Conservation (phyloP, 805 yeast species). For the Huiozyma sinensis region DNA sequence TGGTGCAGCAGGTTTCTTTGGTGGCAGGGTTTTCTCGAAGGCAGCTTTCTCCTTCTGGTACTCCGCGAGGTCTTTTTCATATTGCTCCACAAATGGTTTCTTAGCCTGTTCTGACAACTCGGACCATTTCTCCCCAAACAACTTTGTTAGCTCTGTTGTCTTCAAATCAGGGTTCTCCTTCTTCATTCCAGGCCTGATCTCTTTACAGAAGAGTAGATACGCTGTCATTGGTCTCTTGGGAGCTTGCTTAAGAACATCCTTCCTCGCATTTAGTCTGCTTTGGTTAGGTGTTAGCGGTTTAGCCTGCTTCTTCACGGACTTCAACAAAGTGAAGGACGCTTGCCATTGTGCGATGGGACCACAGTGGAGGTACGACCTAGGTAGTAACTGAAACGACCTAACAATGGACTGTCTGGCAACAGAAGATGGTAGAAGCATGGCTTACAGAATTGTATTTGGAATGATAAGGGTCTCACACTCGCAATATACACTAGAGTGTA, state of each 20-base stretch:
- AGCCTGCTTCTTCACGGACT: background rate
- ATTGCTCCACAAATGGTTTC: constrained; percentile 54
- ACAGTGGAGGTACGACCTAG: constrained; percentile 1
- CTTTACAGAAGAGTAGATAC: constrained; percentile 13
- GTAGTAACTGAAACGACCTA: background rate
- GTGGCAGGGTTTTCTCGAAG: constrained; percentile 13
- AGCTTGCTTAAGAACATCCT: constrained; percentile 12
- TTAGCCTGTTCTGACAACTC: constrained; percentile 58
- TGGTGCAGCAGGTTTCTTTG: constrained; percentile 25
- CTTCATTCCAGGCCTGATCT: constrained; percentile 9
- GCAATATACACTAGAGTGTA: too few species aligned
- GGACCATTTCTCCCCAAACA: constrained; percentile 82
- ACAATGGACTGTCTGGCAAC: background rate
- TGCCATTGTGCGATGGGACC: constrained; percentile 1
- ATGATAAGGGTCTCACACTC: too few species aligned
- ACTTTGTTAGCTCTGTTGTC: constrained; percentile 32
- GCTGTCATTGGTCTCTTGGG: constrained; percentile 24
- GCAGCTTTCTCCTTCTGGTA: constrained; percentile 5
- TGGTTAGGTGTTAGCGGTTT: constrained; percentile 7
- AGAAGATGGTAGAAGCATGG: background rate
- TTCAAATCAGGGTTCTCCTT: constrained; percentile 13
- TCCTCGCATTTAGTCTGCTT: constrained; percentile 14
- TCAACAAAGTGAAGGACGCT: too few species aligned
- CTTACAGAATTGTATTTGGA: too few species aligned
- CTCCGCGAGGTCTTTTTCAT: constrained; percentile 7